Base-by-base conservation (phyloP, 225 moss, liverwort and hornwort species). In the Rhytidiadelphus loreus region DNA sequence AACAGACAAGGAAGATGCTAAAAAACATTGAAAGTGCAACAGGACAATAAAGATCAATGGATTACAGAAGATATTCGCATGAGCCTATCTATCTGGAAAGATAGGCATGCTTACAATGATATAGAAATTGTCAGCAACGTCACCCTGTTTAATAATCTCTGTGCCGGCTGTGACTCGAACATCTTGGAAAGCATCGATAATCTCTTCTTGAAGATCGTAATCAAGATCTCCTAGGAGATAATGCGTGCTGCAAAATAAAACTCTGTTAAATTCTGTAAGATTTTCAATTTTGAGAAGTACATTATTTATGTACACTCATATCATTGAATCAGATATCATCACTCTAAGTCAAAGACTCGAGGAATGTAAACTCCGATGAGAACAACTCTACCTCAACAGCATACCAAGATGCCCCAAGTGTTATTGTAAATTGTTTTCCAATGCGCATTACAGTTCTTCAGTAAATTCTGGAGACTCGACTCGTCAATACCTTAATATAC, bases 61-160 rank as follows among this genome's bases (percentile, higher is more conserved):
- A 71, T 29, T 53, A 39, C 23, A 24, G 24, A 69, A 76, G 20
- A 69, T 46, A 73, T 75, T 66, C 60, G 41, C 43, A 80, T 44
- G 64, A 55, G 33, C 39, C 23, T 63, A 82, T 61, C 72, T 75
- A 90, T 85, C 43, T 50, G 41, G 57, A 81, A 55, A 84, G 43
- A 72, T 53, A 57, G 74, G 70, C 80, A 84, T 86, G 85, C 98
- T 95, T 93, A 98, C 98, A 90, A 98, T 96, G 62, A 98, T 96
- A 83, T 96, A 98, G 88, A 98, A 98, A 90, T 93, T 96, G 86
- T 97, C 97, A 88, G 98, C 98, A 66, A 95, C 85, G 71, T 98
- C 98, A 85, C 98, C 97, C 90, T 96, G 90, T 88, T 94, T 98
- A 82, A 98, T 95, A 75, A 98, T 90, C 83, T 96, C 96, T 71